These are phyloP conservation scores for Rhizoclosmatium globosum DNA, from an alignment of 192 early-diverging fungal species.

Conservation along the genomic window DNA sequence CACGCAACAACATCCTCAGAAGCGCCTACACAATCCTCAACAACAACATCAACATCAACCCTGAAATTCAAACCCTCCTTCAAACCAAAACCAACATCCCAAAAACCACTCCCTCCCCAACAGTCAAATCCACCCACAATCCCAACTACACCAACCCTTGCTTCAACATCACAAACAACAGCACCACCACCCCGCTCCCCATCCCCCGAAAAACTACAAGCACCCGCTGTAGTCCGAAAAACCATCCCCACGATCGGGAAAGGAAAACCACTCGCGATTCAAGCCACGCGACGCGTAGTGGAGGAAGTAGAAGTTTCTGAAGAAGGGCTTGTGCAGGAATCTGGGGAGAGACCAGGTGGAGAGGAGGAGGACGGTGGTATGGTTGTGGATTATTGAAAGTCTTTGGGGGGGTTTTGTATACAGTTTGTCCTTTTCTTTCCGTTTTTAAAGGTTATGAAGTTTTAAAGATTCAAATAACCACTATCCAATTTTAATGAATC, in stretches of 20 bases:
- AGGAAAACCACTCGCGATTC: conserved; percentile 6
- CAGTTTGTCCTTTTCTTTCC: too few species aligned
- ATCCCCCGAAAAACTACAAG: not conserved
- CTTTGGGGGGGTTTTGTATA: too few species aligned
- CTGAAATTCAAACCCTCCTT: conserved; percentile 12
- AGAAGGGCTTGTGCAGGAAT: conserved; percentile 2
- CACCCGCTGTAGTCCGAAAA: not conserved
- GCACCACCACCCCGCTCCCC: not conserved
- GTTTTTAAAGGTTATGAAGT: too few species aligned
- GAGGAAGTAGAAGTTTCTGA: not conserved
- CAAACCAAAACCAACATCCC: not conserved
- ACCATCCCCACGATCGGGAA: not conserved
- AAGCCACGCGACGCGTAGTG: not conserved
- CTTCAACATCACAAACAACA: not conserved
- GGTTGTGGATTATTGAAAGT: not conserved
- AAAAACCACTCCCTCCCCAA: not conserved
- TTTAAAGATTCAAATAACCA: too few species aligned
- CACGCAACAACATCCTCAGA: not conserved
- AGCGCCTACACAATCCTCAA: not conserved
- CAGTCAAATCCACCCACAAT: not conserved
- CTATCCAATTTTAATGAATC: too few species aligned
- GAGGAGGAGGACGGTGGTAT: not conserved
- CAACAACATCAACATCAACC: not conserved
- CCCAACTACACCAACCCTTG: not conserved
- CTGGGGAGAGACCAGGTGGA: not conserved